Conservation (phyloP, 176 grass and related monocot genomes). For the Alopecurus myosuroides region DNA sequence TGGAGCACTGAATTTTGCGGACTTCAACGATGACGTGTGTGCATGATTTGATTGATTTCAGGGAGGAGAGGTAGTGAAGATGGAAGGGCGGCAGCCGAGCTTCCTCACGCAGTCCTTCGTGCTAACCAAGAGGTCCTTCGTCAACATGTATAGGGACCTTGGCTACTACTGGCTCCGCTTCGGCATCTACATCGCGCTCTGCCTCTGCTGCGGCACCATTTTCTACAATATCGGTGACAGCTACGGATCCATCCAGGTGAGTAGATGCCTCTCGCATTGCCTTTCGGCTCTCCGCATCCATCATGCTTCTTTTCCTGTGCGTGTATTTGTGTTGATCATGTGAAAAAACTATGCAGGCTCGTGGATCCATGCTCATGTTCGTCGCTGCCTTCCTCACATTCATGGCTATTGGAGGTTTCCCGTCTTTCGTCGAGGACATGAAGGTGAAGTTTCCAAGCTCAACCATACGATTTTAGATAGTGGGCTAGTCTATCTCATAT, state of each 20-base stretch:
- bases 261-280: no score
- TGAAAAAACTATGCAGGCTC: constrained; percentile 47
- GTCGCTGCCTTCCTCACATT: constrained; percentile 85
- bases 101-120: constrained; percentile 64
- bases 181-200: constrained; percentile 64
- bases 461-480: not conserved
- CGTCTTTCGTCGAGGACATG: constrained; percentile 98
- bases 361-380: constrained; percentile 86
- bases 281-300: not conserved
- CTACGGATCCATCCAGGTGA: constrained; percentile 78
- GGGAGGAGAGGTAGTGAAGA: constrained; percentile 57
- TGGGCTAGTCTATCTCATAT: not conserved
- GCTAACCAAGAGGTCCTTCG: constrained; percentile 82
- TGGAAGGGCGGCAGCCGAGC: constrained; percentile 55
- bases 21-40: not conserved
- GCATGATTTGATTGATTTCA: not conserved
- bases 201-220: constrained; percentile 75
- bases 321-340: not conserved
- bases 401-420: constrained; percentile 97
- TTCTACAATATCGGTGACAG: constrained; percentile 59
- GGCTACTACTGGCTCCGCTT: constrained; percentile 96
- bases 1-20: not conserved
- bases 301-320: not conserved
- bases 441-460: constrained; percentile 41
- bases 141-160: constrained; percentile 94